Percentiles rank a stretch among this genome's conserved stretches.
These are phyloP conservation scores for Hygrocybe punicea DNA, from an alignment of 768 basidiomycete genomes.

Conservation along the genomic window DNA sequence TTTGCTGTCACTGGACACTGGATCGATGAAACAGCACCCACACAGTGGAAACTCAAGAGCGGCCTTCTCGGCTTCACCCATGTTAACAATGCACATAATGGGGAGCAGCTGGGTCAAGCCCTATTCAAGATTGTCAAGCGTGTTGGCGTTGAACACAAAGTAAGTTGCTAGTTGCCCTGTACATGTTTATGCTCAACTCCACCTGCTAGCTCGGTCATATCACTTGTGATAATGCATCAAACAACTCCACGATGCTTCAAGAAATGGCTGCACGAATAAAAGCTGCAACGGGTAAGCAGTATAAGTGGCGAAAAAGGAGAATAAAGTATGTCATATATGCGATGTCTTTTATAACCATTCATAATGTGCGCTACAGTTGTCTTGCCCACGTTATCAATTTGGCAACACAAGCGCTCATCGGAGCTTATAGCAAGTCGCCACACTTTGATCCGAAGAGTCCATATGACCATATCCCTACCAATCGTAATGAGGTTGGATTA, in stretches of 20 bases:
- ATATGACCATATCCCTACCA: constrained; percentile 15
- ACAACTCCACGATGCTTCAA: constrained; percentile 37
- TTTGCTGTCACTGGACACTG: constrained; percentile 41
- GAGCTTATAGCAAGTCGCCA: constrained; percentile 16
- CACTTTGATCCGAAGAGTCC: constrained; percentile 13
- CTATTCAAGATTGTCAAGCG: constrained; percentile 34
- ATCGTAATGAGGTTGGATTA: constrained; percentile 23
- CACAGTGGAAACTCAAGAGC: constrained; percentile 27
- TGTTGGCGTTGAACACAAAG: constrained; percentile 31
- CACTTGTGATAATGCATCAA: constrained; percentile 38
- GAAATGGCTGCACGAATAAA: constrained; percentile 21
- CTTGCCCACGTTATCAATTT: constrained; percentile 34
- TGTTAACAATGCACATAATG: constrained; percentile 39
- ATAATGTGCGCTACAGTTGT: constrained; percentile 19
- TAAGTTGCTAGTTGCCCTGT: constrained; percentile 7
- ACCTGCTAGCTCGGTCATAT: constrained; percentile 31
- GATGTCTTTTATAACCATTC: not conserved
- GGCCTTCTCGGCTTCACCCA: constrained; percentile 35
- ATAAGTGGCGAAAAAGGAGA: not conserved
- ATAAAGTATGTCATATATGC: constrained; percentile 10
- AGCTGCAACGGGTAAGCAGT: not conserved
- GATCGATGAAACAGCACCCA: constrained; percentile 31
- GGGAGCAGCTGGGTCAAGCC: constrained; percentile 33
- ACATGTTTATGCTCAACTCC: not conserved
- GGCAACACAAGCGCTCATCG: constrained; percentile 31